Conservation (phyloP, 2,329 filamentous ascomycete genomes). For the Aspergillus quadricinctus region DNA sequence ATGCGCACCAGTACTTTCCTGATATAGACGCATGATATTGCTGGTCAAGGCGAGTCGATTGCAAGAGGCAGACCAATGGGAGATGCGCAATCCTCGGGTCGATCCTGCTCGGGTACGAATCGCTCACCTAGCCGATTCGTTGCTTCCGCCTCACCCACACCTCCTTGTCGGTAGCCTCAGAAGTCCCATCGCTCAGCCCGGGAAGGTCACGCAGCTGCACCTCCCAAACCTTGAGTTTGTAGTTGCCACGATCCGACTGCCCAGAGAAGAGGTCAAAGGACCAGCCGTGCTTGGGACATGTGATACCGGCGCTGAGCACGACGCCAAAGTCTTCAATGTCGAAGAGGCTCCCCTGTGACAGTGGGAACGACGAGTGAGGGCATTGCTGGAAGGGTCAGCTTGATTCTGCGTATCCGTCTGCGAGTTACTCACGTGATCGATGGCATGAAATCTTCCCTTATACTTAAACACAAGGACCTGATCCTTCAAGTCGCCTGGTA, state of each 20-base stretch:
- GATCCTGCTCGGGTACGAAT: not conserved
- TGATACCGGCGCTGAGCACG: conserved; percentile 49
- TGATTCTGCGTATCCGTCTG: not conserved
- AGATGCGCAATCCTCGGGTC: not conserved
- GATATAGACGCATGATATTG: not conserved
- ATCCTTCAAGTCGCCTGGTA: conserved; percentile 46
- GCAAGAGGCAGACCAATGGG: not conserved
- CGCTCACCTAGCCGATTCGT: conserved; percentile 21
- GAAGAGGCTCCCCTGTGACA: conserved; percentile 60
- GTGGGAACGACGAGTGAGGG: conserved; percentile 63
- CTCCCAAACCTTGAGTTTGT: conserved; percentile 61
- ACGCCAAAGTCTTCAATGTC: conserved; percentile 69
- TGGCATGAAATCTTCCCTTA: conserved; percentile 59
- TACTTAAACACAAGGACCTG: conserved; percentile 65
- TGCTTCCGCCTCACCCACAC: conserved; percentile 34
- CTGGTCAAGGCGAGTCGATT: not conserved
- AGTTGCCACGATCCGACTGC: conserved; percentile 57
- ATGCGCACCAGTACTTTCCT: not conserved
- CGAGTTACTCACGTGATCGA: conserved; percentile 56
- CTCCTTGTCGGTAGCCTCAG: conserved; percentile 21
- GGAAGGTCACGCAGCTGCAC: conserved; percentile 48
- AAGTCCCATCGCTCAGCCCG: not conserved
- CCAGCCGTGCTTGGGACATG: conserved; percentile 67
- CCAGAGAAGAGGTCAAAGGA: conserved; percentile 66
- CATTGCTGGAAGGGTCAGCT: conserved; percentile 49